Evolutionary conservation across 2,329 filamentous ascomycete species (phyloP), one percentile per base, ranked within the genome.

Genomic region (Diaporthe citriasiana): DNA sequence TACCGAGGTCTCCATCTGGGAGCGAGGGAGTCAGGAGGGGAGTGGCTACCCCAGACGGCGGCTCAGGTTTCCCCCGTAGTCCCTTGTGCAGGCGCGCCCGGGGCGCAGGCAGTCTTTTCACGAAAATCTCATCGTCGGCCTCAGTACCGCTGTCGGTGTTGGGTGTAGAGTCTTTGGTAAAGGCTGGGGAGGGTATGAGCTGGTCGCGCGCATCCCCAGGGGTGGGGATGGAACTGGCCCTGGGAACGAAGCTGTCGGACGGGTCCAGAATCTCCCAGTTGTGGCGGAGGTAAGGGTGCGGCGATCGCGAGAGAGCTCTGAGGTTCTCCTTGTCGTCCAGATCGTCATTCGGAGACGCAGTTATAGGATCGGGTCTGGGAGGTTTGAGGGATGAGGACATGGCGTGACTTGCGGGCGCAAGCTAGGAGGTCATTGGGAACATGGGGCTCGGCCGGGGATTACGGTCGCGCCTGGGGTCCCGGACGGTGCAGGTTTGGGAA

Each of bases 141-240:
- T 98, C 96, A 25, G 95, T 97, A 33, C 96, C 96, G 81, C 95
- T 98, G 78, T 98, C 95, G 82, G 94, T 98, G 15, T 90, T 90
- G 2, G 91, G 88, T 1, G 88, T 87, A 6, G 89, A 90, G 69
- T 89, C 88, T 76, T 86, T 87, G 73, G 84, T 82, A 76, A 85
- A 83, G 57, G 79, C 75, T 10, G 82, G 79, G 47, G 80, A 77
- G 4, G 78, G 74, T 35, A 78, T 77, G 15, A 72, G 74, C 8
- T 77, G 74, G 38, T 76, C 73, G 65, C 69, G 76, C 76, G 73
- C 79, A 77, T 74, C 77, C 63, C 75, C 78, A 76, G 72, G 76
- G 75, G 25, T 72, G 22, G 70, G 70, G 53, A 74, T 56, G 47
- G 79, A 78, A 19, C 71, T 76, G 55, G 78, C 66, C 35, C 78